Percentiles rank a stretch among this genome's conserved stretches.
Conservation (phyloP, 148 eudicot species). For the Nyssa sinensis region DNA sequence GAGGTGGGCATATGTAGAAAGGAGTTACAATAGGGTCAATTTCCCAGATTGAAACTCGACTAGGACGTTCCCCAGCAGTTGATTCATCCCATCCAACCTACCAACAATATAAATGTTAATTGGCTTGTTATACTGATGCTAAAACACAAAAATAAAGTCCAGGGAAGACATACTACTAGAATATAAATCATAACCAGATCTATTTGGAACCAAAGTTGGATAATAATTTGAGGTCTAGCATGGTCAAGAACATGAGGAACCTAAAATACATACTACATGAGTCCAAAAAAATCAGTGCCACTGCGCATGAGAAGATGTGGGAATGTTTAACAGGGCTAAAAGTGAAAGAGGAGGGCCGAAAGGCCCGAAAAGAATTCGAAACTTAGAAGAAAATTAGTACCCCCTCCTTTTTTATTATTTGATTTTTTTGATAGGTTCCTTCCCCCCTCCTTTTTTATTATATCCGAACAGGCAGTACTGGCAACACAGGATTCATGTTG, state of each 20-base stretch:
- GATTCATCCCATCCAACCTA: slow-evolving; percentile 99
- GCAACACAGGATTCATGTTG: too few relatives aligned
- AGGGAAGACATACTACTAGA: neutral
- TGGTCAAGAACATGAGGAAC: neutral
- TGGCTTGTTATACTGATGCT: neutral
- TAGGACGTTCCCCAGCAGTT: slow-evolving; percentile 92
- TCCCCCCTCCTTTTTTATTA: too few relatives aligned
- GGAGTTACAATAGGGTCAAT: slow-evolving; percentile 95
- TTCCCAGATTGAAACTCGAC: slow-evolving; percentile 95
- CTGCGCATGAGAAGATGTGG: too few relatives aligned
- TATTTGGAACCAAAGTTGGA: neutral
- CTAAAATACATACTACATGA: neutral
- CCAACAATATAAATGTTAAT: slow-evolving; percentile 16
- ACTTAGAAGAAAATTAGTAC: neutral
- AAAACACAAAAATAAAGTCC: neutral
- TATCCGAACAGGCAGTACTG: neutral
- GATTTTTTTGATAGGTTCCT: too few relatives aligned
- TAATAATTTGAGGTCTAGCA: neutral
- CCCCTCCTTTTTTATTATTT: too few relatives aligned
- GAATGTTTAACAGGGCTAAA: too few relatives aligned
- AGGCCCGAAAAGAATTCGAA: neutral
- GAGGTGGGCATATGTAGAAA: slow-evolving; percentile 96
- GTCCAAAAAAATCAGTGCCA: neutral
- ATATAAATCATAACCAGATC: neutral
- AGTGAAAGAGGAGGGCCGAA: neutral